These are phyloP conservation scores for Paxillus rubicundulus DNA, from an alignment of 768 basidiomycete species.

Conservation along the genomic window DNA sequence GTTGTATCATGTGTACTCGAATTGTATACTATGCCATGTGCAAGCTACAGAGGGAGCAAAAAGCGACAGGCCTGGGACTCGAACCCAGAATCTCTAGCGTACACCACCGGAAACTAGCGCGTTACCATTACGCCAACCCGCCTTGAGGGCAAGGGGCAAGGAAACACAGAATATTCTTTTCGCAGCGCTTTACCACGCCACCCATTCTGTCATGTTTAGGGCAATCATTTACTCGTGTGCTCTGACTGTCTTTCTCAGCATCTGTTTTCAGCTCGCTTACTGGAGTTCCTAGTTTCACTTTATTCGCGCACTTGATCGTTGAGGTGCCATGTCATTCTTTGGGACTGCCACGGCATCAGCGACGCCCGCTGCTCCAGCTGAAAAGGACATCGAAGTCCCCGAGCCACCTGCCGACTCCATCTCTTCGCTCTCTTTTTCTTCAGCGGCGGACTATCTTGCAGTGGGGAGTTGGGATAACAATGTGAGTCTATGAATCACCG, in stretches of 20 bases:
- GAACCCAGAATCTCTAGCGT: constrained; percentile 62
- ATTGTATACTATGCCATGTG: too few species aligned
- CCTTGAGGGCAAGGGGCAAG: constrained; percentile 15
- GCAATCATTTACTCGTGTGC: too few species aligned
- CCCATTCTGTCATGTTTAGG: neutral
- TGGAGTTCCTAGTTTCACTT: neutral
- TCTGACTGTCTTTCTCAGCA: neutral
- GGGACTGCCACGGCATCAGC: constrained; percentile 28
- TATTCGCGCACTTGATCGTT: neutral
- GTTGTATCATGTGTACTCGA: too few species aligned
- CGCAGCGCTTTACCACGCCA: constrained; percentile 12
- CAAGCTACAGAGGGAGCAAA: constrained; percentile 13
- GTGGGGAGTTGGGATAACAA: constrained; percentile 95
- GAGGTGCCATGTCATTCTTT: constrained; percentile 44
- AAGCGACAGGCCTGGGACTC: constrained; percentile 59
- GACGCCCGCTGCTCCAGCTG: constrained; percentile 41
- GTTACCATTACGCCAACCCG: constrained; percentile 66
- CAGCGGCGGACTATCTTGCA: constrained; percentile 84
- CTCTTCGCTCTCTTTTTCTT: constrained; percentile 80
- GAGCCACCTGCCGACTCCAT: constrained; percentile 87
- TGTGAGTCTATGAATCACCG: constrained; percentile 40
- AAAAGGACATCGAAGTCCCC: constrained; percentile 78
- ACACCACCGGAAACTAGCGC: constrained; percentile 54
- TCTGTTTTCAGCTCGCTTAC: neutral
- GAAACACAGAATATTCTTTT: neutral